Conservation (phyloP, 2,329 filamentous ascomycete species). For the Hymenoscyphus salicellus region DNA sequence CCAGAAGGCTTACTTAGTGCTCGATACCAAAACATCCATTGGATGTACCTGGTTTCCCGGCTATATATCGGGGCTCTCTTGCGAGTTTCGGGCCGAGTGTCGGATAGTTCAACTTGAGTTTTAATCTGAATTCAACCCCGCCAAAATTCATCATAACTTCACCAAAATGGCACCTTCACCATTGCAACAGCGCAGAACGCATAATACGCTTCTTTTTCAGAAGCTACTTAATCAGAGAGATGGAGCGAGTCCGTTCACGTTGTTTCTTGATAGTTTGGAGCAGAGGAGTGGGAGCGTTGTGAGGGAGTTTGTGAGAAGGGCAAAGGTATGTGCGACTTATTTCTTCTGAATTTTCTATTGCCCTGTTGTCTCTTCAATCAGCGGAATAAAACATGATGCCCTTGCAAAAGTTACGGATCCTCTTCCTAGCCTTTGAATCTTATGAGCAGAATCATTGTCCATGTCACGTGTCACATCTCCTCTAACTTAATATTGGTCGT, state of each 20-base stretch:
- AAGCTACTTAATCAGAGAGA: slow-evolving; percentile 77
- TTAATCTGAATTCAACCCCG: background rate
- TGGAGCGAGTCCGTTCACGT: slow-evolving; percentile 78
- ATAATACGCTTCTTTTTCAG: slow-evolving; percentile 79
- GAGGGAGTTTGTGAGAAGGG: slow-evolving; percentile 70
- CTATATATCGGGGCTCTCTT: background rate
- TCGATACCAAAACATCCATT: too few species aligned
- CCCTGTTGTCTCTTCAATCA: background rate
- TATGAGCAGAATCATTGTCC: background rate
- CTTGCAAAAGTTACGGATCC: background rate
- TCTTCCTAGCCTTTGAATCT: background rate
- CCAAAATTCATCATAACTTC: background rate
- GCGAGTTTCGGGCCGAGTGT: background rate
- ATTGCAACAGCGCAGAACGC: slow-evolving; percentile 71
- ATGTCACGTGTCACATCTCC: background rate
- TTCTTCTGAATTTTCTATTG: background rate
- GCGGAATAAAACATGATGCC: background rate
- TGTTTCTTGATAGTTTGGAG: slow-evolving; percentile 81
- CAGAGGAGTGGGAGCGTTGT: slow-evolving; percentile 71
- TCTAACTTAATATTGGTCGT: background rate
- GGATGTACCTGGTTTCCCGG: too few species aligned
- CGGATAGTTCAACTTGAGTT: background rate
- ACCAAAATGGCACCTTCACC: slow-evolving; percentile 52
- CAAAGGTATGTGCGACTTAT: slow-evolving; percentile 49
- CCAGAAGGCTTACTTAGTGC: too few species aligned